These are phyloP conservation scores for Pythium brachiatum DNA, from an alignment of 352 stramenopile species.

Conservation along the genomic window DNA sequence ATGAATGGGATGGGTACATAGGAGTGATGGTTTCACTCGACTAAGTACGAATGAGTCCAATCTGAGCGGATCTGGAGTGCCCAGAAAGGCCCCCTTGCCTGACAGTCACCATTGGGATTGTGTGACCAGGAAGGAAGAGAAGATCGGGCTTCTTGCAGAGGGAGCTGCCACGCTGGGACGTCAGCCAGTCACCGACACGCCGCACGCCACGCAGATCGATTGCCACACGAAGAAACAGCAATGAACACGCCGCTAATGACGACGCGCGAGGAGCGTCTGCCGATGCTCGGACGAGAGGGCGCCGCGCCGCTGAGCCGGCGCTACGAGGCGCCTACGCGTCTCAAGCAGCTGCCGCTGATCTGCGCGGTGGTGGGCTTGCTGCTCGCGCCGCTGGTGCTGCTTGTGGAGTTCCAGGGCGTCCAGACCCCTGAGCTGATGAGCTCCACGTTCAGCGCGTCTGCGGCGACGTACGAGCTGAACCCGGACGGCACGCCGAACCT, in stretches of 20 bases:
- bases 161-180: background rate
- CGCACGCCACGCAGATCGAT: background rate
- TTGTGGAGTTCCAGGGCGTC: conserved; percentile 26
- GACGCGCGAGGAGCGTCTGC: conserved; percentile 23
- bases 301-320: background rate
- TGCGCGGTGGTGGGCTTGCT: conserved; percentile 33
- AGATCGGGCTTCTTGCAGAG: no score
- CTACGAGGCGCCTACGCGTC: conserved; percentile 15
- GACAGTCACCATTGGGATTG: conserved; percentile 2
- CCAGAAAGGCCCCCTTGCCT: no score
- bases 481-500: conserved; percentile 47
- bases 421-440: background rate
- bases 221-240: background rate
- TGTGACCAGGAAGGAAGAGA: background rate
- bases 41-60: conserved; percentile 15
- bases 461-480: conserved; percentile 30
- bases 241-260: conserved; percentile 1
- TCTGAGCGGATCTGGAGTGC: background rate
- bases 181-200: background rate
- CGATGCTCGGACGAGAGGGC: conserved; percentile 27
- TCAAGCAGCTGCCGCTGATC: conserved; percentile 35
- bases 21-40: conserved; percentile 13
- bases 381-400: conserved; percentile 31
- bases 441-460: background rate
- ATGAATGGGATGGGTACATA: conserved; percentile 5